Base-by-base conservation (phyloP, 495 filamentous ascomycete species). In the Parathielavia hyrcaniae region DNA sequence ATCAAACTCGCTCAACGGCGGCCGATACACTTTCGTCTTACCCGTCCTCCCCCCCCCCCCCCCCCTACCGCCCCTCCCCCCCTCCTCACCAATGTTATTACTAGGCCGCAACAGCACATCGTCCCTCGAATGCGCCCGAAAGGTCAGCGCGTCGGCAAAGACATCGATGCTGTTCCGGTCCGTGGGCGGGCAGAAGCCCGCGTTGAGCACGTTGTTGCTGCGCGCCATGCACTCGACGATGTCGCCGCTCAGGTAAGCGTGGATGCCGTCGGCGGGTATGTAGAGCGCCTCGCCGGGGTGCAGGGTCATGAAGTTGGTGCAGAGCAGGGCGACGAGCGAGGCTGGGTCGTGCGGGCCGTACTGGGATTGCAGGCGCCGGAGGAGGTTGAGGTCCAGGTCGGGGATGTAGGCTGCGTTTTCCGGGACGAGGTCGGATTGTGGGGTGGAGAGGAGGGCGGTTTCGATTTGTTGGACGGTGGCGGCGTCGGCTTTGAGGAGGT, bases 221-320 rank as follows among this genome's bases (percentile, higher is more conserved):
- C 88, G 82, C 3, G 87, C 88, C 88, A 93, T 91, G 73, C 88
- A 90, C 67, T 91, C 87, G 55, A 93, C 82, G 48, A 91, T 89
- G 68, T 90, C 85, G 0, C 89, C 89, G 45, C 80, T 79, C 3
- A 91, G 69, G 66, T 90, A 91, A 1, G 87, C 87, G 63, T 91
- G 86, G 53, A 90, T 87, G 17, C 85, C 86, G 60, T 91, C 86
- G 14, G 85, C 86, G 1, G 88, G 88, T 26, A 92, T 85, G 65
- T 80, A 88, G 45, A 92, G 78, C 4, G 84, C 79, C 41, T 90
- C 81, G 14, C 87, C 86, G 3, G 83, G 75, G 5, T 77, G 63
- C 12, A 91, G 77, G 7, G 77, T 76, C 36, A 93, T 66, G 59
- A 81, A 91, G 69, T 92, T 93, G 85, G 88, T 91, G 30, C 78